Evolutionary conservation across 2,329 filamentous ascomycete genomes (phyloP), one percentile per base, ranked within the genome.

Genomic region (Bipolaris sorokiniana): DNA sequence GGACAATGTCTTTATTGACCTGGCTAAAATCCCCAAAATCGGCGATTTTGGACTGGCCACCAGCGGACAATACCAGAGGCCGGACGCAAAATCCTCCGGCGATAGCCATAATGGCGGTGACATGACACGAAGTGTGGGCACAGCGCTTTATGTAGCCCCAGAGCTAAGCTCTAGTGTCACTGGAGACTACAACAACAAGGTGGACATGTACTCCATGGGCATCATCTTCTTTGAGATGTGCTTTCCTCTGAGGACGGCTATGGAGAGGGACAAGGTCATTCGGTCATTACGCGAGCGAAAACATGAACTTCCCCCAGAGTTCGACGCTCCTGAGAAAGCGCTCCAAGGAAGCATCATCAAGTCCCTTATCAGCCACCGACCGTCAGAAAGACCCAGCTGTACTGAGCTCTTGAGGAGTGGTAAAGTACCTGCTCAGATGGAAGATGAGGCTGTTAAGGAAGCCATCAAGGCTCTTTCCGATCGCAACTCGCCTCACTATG

Each of bases 171-270:
- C 91, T 1, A 85, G 85, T 5, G 88, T 88, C 5, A 84, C 84
- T 31, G 90, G 89, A 3, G 88, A 88, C 59, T 98, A 98, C 74
- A 96, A 91, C 58, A 88, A 91, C 55, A 98, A 97, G 76, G 93
- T 98, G 1, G 95, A 99, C 84, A 98, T 99, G 94, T 99, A 95
- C 73, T 97, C 94, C 0, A 82, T 99, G 40, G 95, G 95, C 0
- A 90, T 99, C 62, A 98, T 99, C 55, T 96, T 99, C 78, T 98
- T 97, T 66, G 95, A 99, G 77, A 99, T 99, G 95, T 96, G 90
- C 70, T 82, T 86, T 63, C 79, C 83, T 3, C 76, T 89, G 42
- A 79, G 79, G 16, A 89, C 87, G 0, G 81, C 79, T 2, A 88
- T 88, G 84, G 87, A 89, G 69, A 80, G 87, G 38, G 83, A 85